Base-by-base conservation (phyloP, 257 asterid genomes). In the Scutellaria minor region DNA sequence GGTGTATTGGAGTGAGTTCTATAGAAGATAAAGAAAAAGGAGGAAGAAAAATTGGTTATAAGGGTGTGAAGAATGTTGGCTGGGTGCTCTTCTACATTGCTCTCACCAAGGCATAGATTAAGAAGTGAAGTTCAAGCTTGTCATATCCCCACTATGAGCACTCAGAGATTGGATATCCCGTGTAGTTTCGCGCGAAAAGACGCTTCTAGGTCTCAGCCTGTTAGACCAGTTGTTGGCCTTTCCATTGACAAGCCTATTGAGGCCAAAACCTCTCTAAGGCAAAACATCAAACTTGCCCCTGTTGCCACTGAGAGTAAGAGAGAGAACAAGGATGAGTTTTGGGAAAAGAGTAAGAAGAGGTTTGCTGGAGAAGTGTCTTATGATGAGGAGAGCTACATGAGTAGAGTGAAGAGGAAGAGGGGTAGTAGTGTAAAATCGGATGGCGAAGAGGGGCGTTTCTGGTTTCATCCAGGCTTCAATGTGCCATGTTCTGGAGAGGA, bases 101-200 rank as follows among this genome's bases (percentile, higher is more conserved):
- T 91, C 81, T 94, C 98, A 9, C 96, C 97, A 20, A 84, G 93
- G 88, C 96, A 93, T 79, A 88, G 96, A 87, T 89, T 93, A 79
- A 88, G 96, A 82, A 85, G 95, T 74, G 98, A 91, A 83, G 80
- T 92, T 78, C 91, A 92, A 82, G 88, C 92, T 89, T 89, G 90
- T 55, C 90, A 90, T 77, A 84, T 93, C 58, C 97, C 95, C 52
- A 75, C 93, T 81, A 94, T 95, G 99, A 95, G 91, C 92, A 92
- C 98, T 48, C 97, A 92, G 12, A 86, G 99, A 78, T 82, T 95
- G 87, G 99, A 95, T 72, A 80, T 95, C 65, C 98, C 98, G 3
- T 80, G 96, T 69, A 78, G 81, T 77, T 95, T 88, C 69, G 80
- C 77, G 0, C 74, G 91, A 3, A 95, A 95, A 75, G 98, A 92